Conservation (phyloP, 257 asterid genomes). For the Petrea volubilis region DNA sequence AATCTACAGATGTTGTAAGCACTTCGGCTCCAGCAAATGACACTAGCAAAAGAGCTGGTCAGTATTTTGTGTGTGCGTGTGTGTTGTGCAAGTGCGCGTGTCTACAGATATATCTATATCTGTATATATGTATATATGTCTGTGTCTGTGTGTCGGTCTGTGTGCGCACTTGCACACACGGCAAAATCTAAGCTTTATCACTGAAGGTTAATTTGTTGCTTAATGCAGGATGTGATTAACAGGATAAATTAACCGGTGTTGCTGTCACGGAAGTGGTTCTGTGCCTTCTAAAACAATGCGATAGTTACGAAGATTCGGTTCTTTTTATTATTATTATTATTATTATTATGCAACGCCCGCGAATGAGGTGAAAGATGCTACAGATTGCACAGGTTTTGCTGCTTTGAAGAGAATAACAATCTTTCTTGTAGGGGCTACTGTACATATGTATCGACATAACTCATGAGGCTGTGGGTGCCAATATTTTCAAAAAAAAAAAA, state of each 20-base stretch:
- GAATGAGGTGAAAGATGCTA: background rate
- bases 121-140: background rate
- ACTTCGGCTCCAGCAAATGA: constrained; percentile 26
- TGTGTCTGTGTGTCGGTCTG: no score
- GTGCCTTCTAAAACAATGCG: no score
- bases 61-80: no score
- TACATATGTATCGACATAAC: background rate
- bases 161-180: no score
- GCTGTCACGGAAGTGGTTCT: background rate
- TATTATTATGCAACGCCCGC: background rate
- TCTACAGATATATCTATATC: no score
- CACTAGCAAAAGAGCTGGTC: constrained; percentile 2
- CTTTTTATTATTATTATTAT: no score
- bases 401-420: background rate
- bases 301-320: background rate
- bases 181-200: background rate
- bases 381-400: background rate
- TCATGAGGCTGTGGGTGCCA: no score
- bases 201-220: background rate
- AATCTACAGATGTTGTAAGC: constrained; percentile 25
- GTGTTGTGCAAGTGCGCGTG: no score
- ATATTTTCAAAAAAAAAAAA: no score
- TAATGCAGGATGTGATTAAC: background rate
- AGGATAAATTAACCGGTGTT: background rate
- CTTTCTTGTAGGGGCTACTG: background rate